Evolutionary conservation across 495 filamentous ascomycete species (phyloP).

Genomic region (Lepidopterella palustris): DNA sequence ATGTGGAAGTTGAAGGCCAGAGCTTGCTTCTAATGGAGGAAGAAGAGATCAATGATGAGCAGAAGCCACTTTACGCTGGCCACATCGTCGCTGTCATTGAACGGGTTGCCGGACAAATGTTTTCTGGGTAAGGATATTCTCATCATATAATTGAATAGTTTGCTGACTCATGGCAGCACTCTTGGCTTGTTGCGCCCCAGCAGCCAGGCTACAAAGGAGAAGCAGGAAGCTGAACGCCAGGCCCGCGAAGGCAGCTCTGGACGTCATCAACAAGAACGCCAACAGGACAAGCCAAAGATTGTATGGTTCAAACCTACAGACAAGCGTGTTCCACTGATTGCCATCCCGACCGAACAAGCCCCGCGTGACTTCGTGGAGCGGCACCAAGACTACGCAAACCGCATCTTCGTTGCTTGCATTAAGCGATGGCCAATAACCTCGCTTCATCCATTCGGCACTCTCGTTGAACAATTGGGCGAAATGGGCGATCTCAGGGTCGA

Average conservation of each 20-base stretch:
- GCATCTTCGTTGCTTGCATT: conserved; percentile 98
- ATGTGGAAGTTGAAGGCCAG: conserved; percentile 97
- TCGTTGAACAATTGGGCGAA: conserved; percentile 93
- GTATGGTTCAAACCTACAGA: conserved; percentile 99
- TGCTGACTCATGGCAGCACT: conserved; percentile 44
- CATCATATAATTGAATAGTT: neutral
- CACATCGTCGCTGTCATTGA: conserved; percentile 97
- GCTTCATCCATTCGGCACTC: conserved; percentile 92
- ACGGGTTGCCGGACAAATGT: conserved; percentile 96
- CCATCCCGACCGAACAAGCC: conserved; percentile 96
- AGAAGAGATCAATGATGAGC: conserved; percentile 97
- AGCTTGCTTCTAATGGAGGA: conserved; percentile 94
- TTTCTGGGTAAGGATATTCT: conserved; percentile 60
- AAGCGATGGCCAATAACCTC: conserved; percentile 99
- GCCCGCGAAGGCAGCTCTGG: conserved; percentile 75
- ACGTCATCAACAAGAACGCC: conserved; percentile 72
- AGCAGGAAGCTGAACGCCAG: conserved; percentile 92
- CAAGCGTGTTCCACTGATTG: conserved; percentile 95
- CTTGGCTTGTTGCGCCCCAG: conserved; percentile 89
- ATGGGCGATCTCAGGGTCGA: conserved; percentile 97
- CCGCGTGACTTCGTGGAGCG: conserved; percentile 97
- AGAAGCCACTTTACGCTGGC: conserved; percentile 93
- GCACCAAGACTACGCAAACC: conserved; percentile 92
- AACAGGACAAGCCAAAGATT: conserved; percentile 98
- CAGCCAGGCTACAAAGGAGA: conserved; percentile 98